Base-by-base conservation (phyloP, 345 rosid species). In the Lagerstroemia speciosa region DNA sequence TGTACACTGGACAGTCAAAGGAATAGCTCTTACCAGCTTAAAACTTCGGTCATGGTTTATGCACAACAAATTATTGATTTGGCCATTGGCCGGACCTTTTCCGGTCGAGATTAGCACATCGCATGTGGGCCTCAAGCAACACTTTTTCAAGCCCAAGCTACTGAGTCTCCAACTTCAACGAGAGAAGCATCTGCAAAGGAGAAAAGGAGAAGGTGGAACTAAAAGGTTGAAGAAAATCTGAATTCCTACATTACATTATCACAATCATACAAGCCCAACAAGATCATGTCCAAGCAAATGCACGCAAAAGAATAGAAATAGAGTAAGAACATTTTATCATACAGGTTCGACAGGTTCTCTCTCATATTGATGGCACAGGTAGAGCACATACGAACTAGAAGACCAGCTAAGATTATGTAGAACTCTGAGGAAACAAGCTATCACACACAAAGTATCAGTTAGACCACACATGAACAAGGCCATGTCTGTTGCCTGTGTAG, bases 401-500 rank as follows among this genome's bases (percentile, higher is more conserved):
- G 30, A 55, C 6, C 61, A 6, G 61, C 61, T 55, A 55, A 9
- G n/a, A 5, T 24, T 55, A 55, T 26, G 31, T 9, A n/a, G 10
- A 5, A 24, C 29, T 6, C 61, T n/a, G 15, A n/a, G 61, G 30
- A 24, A 24, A 55, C 31, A 26, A 24, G 30, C 61, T 52, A 26
- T 26, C 29, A 55, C 61, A 26, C 15, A 2, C 61, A 64, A 64
- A 64, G 40, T 45, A 40, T 82, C 74, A 81, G 72, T 84, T 87
- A 46, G 89, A 87, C 89, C 92, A 87, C 17, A 84, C 87, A 67
- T 87, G 92, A 69, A 87, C 82, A 24, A 84, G 78, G 30, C 92
- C 92, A 60, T 75, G 81, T 69, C 80, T 78, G 46, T 85, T 84
- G 27, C 92, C 89, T 0, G 92, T 87, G 57, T 84, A 87, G 22